Percentiles rank a stretch among this genome's conserved stretches.
Conservation (phyloP, 2,329 filamentous ascomycete genomes). For the Scopulariopsis brevicaulis region DNA sequence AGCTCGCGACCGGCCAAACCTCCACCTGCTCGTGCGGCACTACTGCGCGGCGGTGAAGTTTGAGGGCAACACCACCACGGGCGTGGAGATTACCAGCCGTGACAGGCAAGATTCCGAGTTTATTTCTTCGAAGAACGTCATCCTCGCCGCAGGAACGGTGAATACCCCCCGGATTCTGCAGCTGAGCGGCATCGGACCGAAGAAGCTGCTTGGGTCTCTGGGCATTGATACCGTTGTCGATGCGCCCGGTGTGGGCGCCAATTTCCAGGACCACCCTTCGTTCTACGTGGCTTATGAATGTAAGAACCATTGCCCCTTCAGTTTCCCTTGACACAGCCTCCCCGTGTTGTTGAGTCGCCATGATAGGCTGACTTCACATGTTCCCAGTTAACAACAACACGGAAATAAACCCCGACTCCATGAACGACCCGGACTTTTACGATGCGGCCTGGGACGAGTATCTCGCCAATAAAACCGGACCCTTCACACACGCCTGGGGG, state of each 20-base stretch:
- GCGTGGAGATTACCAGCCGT: slow-evolving; percentile 18
- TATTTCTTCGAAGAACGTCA: slow-evolving; percentile 15
- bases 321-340: background rate
- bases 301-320: background rate
- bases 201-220: slow-evolving; percentile 30
- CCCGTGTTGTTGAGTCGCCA: background rate
- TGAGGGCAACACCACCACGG: slow-evolving; percentile 21
- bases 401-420: slow-evolving; percentile 11
- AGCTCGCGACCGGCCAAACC: slow-evolving; percentile 34
- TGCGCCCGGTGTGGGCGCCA: slow-evolving; percentile 41
- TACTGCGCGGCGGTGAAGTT: slow-evolving; percentile 45
- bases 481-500: slow-evolving; percentile 16
- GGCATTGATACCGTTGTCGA: slow-evolving; percentile 36
- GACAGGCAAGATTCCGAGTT: background rate
- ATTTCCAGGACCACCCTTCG: slow-evolving; percentile 22
- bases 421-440: slow-evolving; percentile 17
- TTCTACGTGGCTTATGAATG: slow-evolving; percentile 20
- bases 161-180: slow-evolving; percentile 47
- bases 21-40: slow-evolving; percentile 46
- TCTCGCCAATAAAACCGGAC: slow-evolving; percentile 15
- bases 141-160: slow-evolving; percentile 30
- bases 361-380: background rate
- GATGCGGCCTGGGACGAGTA: slow-evolving; percentile 18
- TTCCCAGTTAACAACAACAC: slow-evolving; percentile 12
- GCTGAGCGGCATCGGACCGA: slow-evolving; percentile 42